Evolutionary conservation across 2,329 filamentous ascomycete species (phyloP).

Genomic region (Alternaria postmessia): DNA sequence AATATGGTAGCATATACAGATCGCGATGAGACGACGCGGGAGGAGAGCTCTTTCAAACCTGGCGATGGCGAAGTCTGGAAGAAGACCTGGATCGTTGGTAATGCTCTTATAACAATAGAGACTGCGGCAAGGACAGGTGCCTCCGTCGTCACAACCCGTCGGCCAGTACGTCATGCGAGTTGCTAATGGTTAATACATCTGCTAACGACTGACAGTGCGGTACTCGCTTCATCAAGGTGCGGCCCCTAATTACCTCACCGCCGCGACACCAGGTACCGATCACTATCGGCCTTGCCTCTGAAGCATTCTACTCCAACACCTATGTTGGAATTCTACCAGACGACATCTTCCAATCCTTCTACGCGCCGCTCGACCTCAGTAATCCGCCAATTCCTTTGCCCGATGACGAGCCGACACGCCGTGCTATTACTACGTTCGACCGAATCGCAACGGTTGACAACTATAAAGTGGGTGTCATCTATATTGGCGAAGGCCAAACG

Average conservation of each 20-base stretch:
- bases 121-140: constrained; percentile 72
- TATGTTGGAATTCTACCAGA: constrained; percentile 74
- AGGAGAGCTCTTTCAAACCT: constrained; percentile 70
- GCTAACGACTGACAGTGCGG: constrained; percentile 45
- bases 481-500: constrained; percentile 86
- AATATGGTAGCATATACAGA: constrained; percentile 87
- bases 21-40: constrained; percentile 75
- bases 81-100: constrained; percentile 76
- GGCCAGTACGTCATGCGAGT: constrained; percentile 71
- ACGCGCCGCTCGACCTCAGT: constrained; percentile 60
- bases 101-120: constrained; percentile 77
- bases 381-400: constrained; percentile 78
- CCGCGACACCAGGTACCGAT: constrained; percentile 54
- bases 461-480: constrained; percentile 94
- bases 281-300: constrained; percentile 50
- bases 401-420: constrained; percentile 71
- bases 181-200: background rate
- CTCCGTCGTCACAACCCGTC: constrained; percentile 74
- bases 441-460: constrained; percentile 89
- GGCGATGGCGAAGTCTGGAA: constrained; percentile 72
- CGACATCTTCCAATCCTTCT: constrained; percentile 74
- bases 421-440: constrained; percentile 84
- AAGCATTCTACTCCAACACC: constrained; percentile 57
- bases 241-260: constrained; percentile 47
- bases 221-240: constrained; percentile 52